Evolutionary conservation across 2,329 filamentous ascomycete species (phyloP), one percentile per base, ranked within the genome.

Genomic region (Truncatella angustata): DNA sequence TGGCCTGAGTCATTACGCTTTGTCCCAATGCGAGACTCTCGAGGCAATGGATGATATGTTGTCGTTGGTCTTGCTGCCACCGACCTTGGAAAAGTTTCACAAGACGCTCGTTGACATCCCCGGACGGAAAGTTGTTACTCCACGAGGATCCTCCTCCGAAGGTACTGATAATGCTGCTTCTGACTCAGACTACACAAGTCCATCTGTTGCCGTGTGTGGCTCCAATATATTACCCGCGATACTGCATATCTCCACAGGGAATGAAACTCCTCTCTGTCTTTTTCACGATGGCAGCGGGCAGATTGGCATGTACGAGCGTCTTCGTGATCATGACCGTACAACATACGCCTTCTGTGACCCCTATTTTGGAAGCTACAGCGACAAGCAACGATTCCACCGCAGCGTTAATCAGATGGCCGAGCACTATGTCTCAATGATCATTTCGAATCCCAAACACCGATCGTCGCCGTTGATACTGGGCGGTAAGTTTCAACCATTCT

Each of bases 371-470:
- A 32, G 14, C 14, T 9, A 14, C 24, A 49, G 51, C 21, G 24
- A 44, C 23, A 32, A 49, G 51, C 44, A 45, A 49, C 11, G 7
- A 7, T 34, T 28, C 32, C 24, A 16, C 30, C 21, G 14, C 3
- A 56, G 46, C 12, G 37, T 58, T 21, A 45, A 20, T 20, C 51
- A 51, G 28, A 58, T 58, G 56, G 56, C 54, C 23, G 37, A 56
- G 14, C 24, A 49, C 11, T 58, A 58, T 18, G 48, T 46, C 14
- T 49, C 50, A 10, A 12, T 12, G 16, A 6, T 51, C 12, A 12
- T 32, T 32, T 32, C 28, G 7, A 32, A 32, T 32, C 9, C 21
- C 18, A 51, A 40, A 18, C 23, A 7, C 12, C 7, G 30, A 2
- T 32, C 34, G n/a, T 37, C 32, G 28, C 50, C 50, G 4, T 14